Evolutionary conservation across 2,329 filamentous ascomycete genomes (phyloP).

Genomic region (Elsinoe arachidis): DNA sequence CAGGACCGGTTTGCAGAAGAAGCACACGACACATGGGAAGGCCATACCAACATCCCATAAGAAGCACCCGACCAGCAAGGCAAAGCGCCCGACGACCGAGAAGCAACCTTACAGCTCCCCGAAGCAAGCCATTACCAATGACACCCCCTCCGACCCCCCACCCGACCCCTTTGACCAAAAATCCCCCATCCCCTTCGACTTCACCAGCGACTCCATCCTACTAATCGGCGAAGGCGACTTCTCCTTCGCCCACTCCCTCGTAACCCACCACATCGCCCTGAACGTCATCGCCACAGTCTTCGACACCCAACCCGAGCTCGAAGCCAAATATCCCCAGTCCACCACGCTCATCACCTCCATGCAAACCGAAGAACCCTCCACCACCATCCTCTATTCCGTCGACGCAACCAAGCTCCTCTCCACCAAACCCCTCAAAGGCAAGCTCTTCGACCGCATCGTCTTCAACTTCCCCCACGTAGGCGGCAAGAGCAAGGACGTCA

Average conservation of each 20-base stretch:
- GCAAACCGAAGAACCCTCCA: conserved; percentile 33
- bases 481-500: conserved; percentile 84
- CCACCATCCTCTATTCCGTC: conserved; percentile 49
- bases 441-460: conserved; percentile 64
- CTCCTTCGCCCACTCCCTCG: conserved; percentile 62
- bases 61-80: no score
- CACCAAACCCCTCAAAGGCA: conserved; percentile 37
- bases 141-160: conserved; percentile 13
- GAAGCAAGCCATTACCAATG: conserved; percentile 12
- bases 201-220: conserved; percentile 57
- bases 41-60: no score
- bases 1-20: no score
- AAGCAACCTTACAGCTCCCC: background rate
- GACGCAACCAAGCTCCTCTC: conserved; percentile 56
- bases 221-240: conserved; percentile 73
- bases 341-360: conserved; percentile 50
- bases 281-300: conserved; percentile 62
- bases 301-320: conserved; percentile 52
- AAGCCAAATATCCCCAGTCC: conserved; percentile 60
- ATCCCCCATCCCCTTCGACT: conserved; percentile 55
- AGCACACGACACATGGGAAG: no score
- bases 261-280: conserved; percentile 56
- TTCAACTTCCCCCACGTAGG: conserved; percentile 99
- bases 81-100: background rate
- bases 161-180: conserved; percentile 29